Evolutionary conservation across 106 monocot genomes (phyloP), one percentile per base, ranked within the genome.

Genomic region (Cymbidium sinense): DNA sequence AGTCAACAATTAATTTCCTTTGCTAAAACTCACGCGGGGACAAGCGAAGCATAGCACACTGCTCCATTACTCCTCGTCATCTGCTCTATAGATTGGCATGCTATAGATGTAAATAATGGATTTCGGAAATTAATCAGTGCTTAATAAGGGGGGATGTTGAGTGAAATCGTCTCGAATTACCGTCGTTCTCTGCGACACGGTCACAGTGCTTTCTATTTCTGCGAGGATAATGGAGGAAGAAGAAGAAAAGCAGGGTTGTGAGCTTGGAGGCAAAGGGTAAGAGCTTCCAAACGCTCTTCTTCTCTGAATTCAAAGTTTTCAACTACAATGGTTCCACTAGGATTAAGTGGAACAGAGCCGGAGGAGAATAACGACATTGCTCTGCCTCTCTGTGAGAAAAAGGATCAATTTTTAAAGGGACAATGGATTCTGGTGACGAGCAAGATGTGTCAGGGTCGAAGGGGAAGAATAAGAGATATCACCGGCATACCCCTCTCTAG

Each of bases 401-500:
- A 65, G 51, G 27, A 19, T 34, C 7, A 17, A 83, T 83, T 55
- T 64, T 44, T 47, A 50, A n/a, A 65, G 52, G 25, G n/a, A 27
- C n/a, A 10, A 85, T 83, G 82, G 87, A 76, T 78, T 91, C 82
- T 20, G 84, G 88, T 7, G 88, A 91, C 27, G 91, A 91, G 35
- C 84, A 61, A 5, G 91, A 88, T 44, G 77, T 82, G 75, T 54
- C 82, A 15, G 83, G 79, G 47, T 50, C 69, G 10, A 85, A 79
- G 75, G 77, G 78, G 64, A 86, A 67, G 82, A 67, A 82, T 77
- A 91, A 88, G 70, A 70, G 86, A 3, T 86, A 86, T 79, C 88
- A 88, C 78, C 82, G 91, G 13, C 91, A 91, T 76, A 88, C 91
- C 5, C 86, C 88, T 21, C 76, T 77, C 25, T 88, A 91, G 84